Conservation (phyloP, 208 protist species). For the Leishmania gerbilli region DNA sequence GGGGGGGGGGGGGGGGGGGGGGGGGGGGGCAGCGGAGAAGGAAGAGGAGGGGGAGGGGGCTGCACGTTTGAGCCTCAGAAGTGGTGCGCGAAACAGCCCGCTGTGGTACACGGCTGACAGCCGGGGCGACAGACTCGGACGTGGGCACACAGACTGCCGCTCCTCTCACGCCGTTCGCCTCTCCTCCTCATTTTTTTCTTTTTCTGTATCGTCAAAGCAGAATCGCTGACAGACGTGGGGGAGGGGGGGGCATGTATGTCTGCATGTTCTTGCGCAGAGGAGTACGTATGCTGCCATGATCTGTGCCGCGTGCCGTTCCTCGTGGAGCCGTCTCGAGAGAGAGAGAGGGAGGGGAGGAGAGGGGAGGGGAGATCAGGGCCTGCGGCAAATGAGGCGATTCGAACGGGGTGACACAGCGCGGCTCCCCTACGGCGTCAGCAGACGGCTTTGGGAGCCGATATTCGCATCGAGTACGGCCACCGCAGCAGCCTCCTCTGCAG, state of each 20-base stretch:
- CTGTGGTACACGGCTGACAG: neutral
- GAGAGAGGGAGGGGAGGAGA: neutral
- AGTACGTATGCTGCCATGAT: neutral
- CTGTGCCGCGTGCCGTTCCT: neutral
- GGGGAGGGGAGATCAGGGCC: neutral
- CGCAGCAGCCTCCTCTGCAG: constrained; percentile 4
- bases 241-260: neutral
- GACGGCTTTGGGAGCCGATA: neutral
- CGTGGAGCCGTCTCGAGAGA: neutral
- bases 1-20: neutral
- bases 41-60: neutral
- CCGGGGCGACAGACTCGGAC: neutral
- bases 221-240: neutral
- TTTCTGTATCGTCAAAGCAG: neutral
- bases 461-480: neutral
- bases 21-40: neutral
- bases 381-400: neutral
- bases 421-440: neutral
- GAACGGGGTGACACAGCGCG: neutral
- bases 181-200: neutral
- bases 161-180: neutral
- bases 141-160: neutral
- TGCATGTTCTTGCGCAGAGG: neutral
- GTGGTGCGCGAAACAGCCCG: neutral
- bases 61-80: neutral